Evolutionary conservation across 768 basidiomycete species (phyloP).

Genomic region (Naematelia encephala): DNA sequence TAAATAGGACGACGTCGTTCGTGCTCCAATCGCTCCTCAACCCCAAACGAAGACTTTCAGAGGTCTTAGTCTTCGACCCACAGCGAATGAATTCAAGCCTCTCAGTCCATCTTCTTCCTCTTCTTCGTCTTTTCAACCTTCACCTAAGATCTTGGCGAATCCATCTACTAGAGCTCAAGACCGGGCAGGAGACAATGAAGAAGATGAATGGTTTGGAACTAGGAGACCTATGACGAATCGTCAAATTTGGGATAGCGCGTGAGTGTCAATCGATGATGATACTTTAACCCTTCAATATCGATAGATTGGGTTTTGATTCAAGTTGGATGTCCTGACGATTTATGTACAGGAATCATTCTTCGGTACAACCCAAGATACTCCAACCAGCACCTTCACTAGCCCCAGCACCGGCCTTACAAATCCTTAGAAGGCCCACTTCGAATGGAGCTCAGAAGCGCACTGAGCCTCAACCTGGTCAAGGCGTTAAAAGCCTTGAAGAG

Average conservation of each 20-base stretch:
- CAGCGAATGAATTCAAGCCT: background rate
- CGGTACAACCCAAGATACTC: background rate
- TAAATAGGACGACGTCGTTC: background rate
- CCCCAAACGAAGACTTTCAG: background rate
- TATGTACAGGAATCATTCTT: background rate
- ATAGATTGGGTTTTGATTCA: no score
- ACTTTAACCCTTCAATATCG: no score
- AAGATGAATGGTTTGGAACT: slow-evolving; percentile 27
- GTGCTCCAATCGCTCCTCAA: background rate
- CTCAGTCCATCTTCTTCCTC: background rate
- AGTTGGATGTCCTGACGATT: background rate
- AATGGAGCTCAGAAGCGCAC: background rate
- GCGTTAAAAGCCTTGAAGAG: slow-evolving; percentile 50
- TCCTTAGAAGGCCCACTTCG: slow-evolving; percentile 7
- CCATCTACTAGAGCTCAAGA: background rate
- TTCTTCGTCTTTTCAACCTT: background rate
- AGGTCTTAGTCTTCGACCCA: background rate
- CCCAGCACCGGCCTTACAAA: slow-evolving; percentile 7
- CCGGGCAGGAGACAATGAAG: background rate
- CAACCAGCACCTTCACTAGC: background rate
- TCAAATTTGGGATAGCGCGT: slow-evolving; percentile 35
- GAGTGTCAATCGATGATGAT: no score
- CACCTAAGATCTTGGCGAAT: background rate
- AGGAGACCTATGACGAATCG: slow-evolving; percentile 20
- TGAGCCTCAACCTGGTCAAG: background rate